Base-by-base conservation (phyloP, 176 grass and related monocot genomes). In the Alloteropsis semialata region DNA sequence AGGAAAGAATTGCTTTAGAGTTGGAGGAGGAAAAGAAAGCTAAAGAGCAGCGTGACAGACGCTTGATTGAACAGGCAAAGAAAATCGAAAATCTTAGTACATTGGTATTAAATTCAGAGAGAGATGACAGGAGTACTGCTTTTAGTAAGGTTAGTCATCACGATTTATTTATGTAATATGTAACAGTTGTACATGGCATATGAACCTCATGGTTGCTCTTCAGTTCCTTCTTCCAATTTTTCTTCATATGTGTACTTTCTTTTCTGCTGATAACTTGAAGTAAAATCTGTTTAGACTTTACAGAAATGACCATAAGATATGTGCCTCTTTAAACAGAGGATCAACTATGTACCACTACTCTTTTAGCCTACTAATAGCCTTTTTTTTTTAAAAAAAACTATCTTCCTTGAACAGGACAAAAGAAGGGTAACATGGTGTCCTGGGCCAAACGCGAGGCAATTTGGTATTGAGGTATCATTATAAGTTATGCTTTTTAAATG, bases 11-110 rank as follows among this genome's bases (percentile, higher is more conserved):
- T 69, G 69, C 86, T 57, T 89, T 98, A 72, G 95, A 94, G 82
- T 75, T 98, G 88, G 92, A 98, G 69, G 95, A 94, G 82, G 95
- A 94, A 85, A 98, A 92, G 79, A 94, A 89, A 89, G 90, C 90
- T 61, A 98, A 94, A 88, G 95, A 91, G 74, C 88, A 94, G 36
- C 86, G 90, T n/a, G 95, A 97, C 38, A 91, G 78, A 57, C 85
- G 92, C 70, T 91, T 97, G 77, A 66, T 89, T 77, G 90, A 92
- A 67, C 95, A 97, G 87, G 94, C 90, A 57, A 90, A 90, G 69
- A 97, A 97, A 86, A 97, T 97, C 45, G 92, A 91, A 73, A 97
- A 97, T 78, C 90, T 97, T 82, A 94, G 92, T 87, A 92, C 92
- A 30, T 81, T 97, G 84, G 88, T 97, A 33, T 87, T 97, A 85